Evolutionary conservation across 805 yeast species (phyloP).

Genomic region (Pichia nanzhaoensis): DNA sequence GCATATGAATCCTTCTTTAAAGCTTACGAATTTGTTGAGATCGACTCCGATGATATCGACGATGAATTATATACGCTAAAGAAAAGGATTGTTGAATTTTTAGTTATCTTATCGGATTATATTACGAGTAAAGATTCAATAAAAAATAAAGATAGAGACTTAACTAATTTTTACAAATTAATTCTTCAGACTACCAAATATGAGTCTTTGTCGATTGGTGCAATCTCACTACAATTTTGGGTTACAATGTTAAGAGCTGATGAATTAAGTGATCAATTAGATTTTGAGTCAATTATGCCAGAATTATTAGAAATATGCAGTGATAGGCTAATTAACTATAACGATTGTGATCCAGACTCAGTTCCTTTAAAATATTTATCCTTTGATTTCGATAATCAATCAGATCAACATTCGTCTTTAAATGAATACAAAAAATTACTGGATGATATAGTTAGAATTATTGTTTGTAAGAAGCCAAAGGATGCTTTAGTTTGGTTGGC

Average conservation of each 20-base stretch:
- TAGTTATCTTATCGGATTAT: constrained; percentile 78
- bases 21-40: constrained; percentile 55
- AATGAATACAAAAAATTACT: constrained; percentile 74
- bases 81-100: constrained; percentile 90
- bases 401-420: constrained; percentile 73
- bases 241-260: constrained; percentile 81
- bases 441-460: constrained; percentile 85
- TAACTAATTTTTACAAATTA: constrained; percentile 60
- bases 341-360: constrained; percentile 58
- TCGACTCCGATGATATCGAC: constrained; percentile 58
- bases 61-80: constrained; percentile 74
- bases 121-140: constrained; percentile 32
- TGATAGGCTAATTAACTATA: constrained; percentile 68
- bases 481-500: constrained; percentile 81
- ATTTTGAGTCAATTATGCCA: constrained; percentile 53
- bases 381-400: constrained; percentile 82
- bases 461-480: constrained; percentile 79
- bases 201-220: constrained; percentile 83
- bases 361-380: constrained; percentile 60
- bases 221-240: constrained; percentile 91
- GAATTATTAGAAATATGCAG: constrained; percentile 71
- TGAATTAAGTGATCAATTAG: constrained; percentile 52
- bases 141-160: constrained; percentile 48
- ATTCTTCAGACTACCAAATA: constrained; percentile 78
- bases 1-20: constrained; percentile 65